Percentiles rank a stretch among this genome's conserved stretches.
Evolutionary conservation across 305 asterid species (phyloP).

Genomic region (Fraxinus albicans): DNA sequence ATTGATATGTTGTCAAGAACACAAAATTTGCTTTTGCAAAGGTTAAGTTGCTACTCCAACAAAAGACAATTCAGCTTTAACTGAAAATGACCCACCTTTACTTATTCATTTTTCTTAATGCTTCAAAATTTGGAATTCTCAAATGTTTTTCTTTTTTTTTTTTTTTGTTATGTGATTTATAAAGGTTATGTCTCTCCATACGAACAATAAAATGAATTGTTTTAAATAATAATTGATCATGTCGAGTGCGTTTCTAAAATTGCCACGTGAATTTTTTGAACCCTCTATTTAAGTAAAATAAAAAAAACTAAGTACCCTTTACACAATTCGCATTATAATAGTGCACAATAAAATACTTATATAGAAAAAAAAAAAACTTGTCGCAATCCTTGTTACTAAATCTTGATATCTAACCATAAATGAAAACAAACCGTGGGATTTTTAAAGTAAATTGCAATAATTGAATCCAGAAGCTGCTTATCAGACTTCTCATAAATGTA

Average conservation of each 20-base stretch:
- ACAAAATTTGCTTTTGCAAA: neutral
- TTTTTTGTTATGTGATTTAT: neutral
- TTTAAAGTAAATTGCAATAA: neutral
- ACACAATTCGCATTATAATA: neutral
- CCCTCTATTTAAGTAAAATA: neutral
- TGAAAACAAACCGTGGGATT: neutral
- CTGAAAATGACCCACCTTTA: neutral
- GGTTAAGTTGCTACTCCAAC: neutral
- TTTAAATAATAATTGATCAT: neutral
- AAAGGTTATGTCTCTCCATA: neutral
- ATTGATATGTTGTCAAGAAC: too few species aligned
- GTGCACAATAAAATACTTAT: neutral
- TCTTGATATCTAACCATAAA: neutral
- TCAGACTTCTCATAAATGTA: neutral
- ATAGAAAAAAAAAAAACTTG: neutral
- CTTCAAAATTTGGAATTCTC: neutral
- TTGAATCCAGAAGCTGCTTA: neutral
- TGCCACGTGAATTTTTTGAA: neutral
- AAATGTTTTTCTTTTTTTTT: neutral
- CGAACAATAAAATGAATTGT: neutral
- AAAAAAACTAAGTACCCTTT: neutral
- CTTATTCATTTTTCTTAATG: neutral
- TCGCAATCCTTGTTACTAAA: neutral
- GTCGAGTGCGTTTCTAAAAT: neutral
- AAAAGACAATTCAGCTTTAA: conserved; percentile 12